phyloP scores from a whole-genome alignment of 352 stramenopile genomes.

The Phytophthora sansomeana region DNA sequence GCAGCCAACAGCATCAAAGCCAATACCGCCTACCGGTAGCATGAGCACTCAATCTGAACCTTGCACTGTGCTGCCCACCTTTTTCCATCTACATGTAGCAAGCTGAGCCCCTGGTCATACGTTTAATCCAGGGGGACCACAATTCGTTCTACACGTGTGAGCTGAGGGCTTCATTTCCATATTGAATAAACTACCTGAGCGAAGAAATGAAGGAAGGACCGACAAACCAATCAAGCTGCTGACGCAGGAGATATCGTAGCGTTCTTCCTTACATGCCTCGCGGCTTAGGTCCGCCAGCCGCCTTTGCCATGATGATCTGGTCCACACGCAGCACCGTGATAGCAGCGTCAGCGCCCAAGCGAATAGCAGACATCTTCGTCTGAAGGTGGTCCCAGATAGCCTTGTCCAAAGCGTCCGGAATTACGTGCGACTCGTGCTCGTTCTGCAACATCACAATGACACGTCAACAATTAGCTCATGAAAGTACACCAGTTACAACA shows the following conservation, averaged over 20 bases:
- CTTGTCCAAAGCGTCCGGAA: conserved; percentile 75
- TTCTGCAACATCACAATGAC: conserved; percentile 47
- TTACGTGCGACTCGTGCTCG: conserved; percentile 82
- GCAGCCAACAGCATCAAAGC: neutral
- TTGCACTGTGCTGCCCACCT: neutral
- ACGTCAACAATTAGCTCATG: conserved; percentile 29
- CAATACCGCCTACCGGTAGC: no score
- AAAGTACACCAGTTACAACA: neutral
- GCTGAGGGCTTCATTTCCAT: conserved; percentile 51
- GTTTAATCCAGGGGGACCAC: neutral
- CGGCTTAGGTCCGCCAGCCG: conserved; percentile 95
- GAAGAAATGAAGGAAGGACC: conserved; percentile 41
- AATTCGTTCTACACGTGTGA: conserved; percentile 23
- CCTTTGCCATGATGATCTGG: conserved; percentile 99
- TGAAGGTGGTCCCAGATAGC: conserved; percentile 95
- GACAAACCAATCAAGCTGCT: conserved; percentile 40
- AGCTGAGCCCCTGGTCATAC: neutral
- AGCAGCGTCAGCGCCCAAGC: conserved; percentile 96
- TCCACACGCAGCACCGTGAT: conserved; percentile 99
- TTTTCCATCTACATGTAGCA: neutral
- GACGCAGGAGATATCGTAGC: conserved; percentile 33
- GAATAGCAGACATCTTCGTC: conserved; percentile 97
- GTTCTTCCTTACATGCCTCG: conserved; percentile 68
- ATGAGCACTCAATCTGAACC: no score
- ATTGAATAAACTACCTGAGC: conserved; percentile 73